Percentiles rank a stretch among this genome's conserved stretches.
Conservation (phyloP, 1,284 basidiomycete species). For the Ganoderma lingzhi region DNA sequence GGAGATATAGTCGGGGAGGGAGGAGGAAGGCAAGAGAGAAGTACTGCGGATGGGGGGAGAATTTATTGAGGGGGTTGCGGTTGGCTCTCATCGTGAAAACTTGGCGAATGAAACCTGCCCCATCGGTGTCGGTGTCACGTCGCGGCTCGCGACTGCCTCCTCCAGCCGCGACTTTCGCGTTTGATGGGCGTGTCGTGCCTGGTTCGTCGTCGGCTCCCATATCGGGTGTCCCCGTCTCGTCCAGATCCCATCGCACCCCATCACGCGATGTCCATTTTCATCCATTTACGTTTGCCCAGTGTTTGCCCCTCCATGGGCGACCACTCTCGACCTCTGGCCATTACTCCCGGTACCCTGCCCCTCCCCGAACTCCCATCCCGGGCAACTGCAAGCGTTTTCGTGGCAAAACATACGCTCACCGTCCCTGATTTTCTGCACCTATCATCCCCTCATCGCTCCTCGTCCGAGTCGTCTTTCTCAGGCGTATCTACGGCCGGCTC, state of each 20-base stretch:
- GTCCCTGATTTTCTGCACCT: not conserved
- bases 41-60: conserved; percentile 4
- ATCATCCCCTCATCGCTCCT: not conserved
- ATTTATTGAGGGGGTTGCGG: conserved; percentile 15
- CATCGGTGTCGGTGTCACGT: conserved; percentile 11
- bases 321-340: not conserved
- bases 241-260: conserved; percentile 7
- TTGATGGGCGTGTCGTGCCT: conserved; percentile 17
- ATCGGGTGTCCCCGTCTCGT: not conserved
- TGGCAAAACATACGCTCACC: not conserved
- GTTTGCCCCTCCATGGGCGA: not conserved
- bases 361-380: not conserved
- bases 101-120: conserved; percentile 2
- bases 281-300: not conserved
- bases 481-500: not conserved
- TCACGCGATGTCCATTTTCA: not conserved
- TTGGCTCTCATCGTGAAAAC: not conserved
- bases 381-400: not conserved
- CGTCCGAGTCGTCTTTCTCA: no score
- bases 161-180: conserved; percentile 14
- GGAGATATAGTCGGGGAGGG: conserved; percentile 2
- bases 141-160: not conserved
- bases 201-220: not conserved
- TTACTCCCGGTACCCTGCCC: not conserved
- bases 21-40: not conserved